Evolutionary conservation across 176 grass and related monocot genomes (phyloP), one percentile per base, ranked within the genome.

Genomic region (Puccinellia tenuiflora): DNA sequence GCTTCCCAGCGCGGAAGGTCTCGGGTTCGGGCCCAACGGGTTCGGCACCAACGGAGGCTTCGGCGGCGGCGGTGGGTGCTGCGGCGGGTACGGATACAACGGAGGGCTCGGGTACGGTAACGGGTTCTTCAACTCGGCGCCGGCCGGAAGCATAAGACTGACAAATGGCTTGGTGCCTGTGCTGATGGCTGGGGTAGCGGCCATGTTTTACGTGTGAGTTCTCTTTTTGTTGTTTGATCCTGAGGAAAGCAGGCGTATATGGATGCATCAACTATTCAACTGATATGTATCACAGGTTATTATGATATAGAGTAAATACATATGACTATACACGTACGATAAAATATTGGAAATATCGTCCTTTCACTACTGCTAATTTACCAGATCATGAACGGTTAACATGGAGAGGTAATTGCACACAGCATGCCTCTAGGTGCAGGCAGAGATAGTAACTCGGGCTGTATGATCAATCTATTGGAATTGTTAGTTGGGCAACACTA

Each of bases 101-200:
- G 86, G 86, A 0, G 69, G 69, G 0, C 69, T 73, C 0, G 69
- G 69, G 7, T 73, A 73, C 69, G 47, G 47, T 3, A 48, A 48
- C 25, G 69, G 43, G 4, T 88, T 83, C 74, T 88, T 77, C 65
- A 76, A 68, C 0, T 48, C 80, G 7, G 86, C 86, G 74, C 42
- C 80, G 5, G 16, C 70, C 9, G 20, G 8, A 10, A 74, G 16
- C 4, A 20, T 73, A 74, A 16, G 2, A 1, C 5, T 59, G 56
- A 21, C 10, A n/a, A 7, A 45, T 9, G 59, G 9, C 59, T 28
- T 46, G 0, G 31, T 7, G 38, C 37, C 3, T 3, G 38, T 43
- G 9, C 39, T 62, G 2, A 3, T 48, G 6, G 40, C 25, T 79
- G n/a, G 13, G 0, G 28, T 20, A 22, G 38, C 59, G 2, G 57